A percentile compares a stretch with the other conserved stretches of the same genome.
These are phyloP conservation scores for Stygiomarasmius scandens DNA, from an alignment of 1,284 basidiomycete species.

Conservation along the genomic window DNA sequence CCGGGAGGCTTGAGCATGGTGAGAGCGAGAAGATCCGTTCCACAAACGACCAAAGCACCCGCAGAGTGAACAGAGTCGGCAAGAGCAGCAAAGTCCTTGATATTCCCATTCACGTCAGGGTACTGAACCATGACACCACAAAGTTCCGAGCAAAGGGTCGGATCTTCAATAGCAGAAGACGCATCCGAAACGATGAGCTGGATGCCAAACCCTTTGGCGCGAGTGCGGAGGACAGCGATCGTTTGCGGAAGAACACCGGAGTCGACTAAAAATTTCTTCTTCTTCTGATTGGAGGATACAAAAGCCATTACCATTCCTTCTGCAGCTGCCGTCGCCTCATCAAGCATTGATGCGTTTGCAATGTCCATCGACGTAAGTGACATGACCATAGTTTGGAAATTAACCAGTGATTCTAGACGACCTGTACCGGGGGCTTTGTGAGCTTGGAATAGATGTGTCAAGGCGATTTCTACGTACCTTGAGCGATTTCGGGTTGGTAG, in stretches of 20 bases:
- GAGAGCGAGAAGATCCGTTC: slow-evolving; percentile 91
- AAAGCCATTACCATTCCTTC: slow-evolving; percentile 92
- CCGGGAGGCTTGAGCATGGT: slow-evolving; percentile 95
- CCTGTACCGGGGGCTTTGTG: slow-evolving; percentile 46
- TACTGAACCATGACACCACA: slow-evolving; percentile 93
- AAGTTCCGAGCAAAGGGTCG: slow-evolving; percentile 62
- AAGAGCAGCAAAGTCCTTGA: slow-evolving; percentile 77
- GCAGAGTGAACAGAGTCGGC: slow-evolving; percentile 73
- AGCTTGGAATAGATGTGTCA: slow-evolving; percentile 11
- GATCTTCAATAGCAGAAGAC: slow-evolving; percentile 52
- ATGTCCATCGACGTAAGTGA: slow-evolving; percentile 95
- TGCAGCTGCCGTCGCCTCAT: slow-evolving; percentile 92
- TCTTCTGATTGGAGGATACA: slow-evolving; percentile 67
- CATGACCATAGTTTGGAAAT: slow-evolving; percentile 96
- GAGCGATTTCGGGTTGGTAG: slow-evolving; percentile 90
- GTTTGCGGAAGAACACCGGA: slow-evolving; percentile 85
- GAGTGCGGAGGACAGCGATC: slow-evolving; percentile 81
- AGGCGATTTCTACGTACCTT: slow-evolving; percentile 56
- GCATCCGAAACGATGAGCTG: slow-evolving; percentile 73
- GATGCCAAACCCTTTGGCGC: slow-evolving; percentile 90
- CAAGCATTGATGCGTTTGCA: slow-evolving; percentile 90
- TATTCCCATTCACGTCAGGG: slow-evolving; percentile 87
- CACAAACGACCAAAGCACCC: slow-evolving; percentile 83
- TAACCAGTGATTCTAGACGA: slow-evolving; percentile 94
- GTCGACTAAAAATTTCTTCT: slow-evolving; percentile 86